Evolutionary conservation across 1,284 basidiomycete genomes (phyloP).

Genomic region (Clitocybe nebularis): DNA sequence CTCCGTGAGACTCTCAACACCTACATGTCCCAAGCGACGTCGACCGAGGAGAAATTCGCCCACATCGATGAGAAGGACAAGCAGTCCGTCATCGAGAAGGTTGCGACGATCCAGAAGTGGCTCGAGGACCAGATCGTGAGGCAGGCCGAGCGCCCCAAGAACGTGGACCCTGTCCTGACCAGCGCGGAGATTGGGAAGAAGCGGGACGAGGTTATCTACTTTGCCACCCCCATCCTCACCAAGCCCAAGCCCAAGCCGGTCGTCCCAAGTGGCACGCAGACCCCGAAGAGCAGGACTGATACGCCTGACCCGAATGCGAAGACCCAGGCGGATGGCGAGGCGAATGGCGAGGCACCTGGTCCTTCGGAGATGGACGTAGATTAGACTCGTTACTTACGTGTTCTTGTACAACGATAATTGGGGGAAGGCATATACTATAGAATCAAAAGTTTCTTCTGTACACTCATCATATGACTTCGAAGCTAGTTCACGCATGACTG

Average conservation of each 20-base stretch:
- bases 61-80: constrained; percentile 90
- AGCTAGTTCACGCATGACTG: too few relatives aligned
- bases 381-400: constrained; percentile 33
- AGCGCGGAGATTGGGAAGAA: constrained; percentile 81
- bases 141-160: constrained; percentile 85
- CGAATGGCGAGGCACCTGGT: constrained; percentile 38
- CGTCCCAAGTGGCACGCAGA: constrained; percentile 54
- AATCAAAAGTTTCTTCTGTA: constrained; percentile 6
- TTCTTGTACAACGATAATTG: constrained; percentile 5
- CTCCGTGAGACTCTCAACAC: constrained; percentile 84
- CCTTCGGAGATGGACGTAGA: constrained; percentile 82
- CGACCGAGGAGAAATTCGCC: constrained; percentile 76
- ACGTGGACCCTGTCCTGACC: constrained; percentile 79
- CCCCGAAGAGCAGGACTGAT: constrained; percentile 60
- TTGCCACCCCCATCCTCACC: constrained; percentile 79
- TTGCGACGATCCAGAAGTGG: constrained; percentile 86
- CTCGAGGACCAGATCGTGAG: constrained; percentile 84
- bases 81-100: constrained; percentile 76
- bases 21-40: constrained; percentile 80
- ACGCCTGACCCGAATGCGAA: constrained; percentile 49
- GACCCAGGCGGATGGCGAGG: constrained; percentile 31
- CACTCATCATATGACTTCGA: too few relatives aligned
- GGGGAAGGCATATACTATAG: constrained; percentile 5
- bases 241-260: constrained; percentile 82
- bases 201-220: constrained; percentile 85